phyloP scores from a whole-genome alignment of 148 eudicot genomes.

The Nepenthes mirabilis region DNA sequence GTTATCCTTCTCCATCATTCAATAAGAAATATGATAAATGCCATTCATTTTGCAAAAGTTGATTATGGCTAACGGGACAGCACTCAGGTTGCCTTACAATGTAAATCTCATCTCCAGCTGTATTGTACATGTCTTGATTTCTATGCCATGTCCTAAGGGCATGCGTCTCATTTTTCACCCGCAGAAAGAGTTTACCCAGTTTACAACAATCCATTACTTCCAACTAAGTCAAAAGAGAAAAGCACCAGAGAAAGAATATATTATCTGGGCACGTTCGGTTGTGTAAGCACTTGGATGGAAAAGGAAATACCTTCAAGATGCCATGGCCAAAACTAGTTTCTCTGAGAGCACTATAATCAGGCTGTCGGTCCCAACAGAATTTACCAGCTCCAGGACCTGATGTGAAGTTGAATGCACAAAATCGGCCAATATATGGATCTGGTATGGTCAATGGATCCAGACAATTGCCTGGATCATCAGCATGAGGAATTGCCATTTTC shows the following conservation, averaged over 20 bases:
- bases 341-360: slow-evolving; percentile 81
- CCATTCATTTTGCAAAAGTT: not conserved
- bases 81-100: slow-evolving; percentile 76
- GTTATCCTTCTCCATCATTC: too few species aligned
- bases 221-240: too few species aligned
- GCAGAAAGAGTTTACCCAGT: slow-evolving; percentile 4
- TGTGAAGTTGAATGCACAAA: slow-evolving; percentile 82
- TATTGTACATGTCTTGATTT: slow-evolving; percentile 63
- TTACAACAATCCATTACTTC: too few species aligned
- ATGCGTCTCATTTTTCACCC: slow-evolving; percentile 84
- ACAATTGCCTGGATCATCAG: slow-evolving; percentile 79
- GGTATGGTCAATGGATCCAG: slow-evolving; percentile 74
- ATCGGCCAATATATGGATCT: slow-evolving; percentile 70
- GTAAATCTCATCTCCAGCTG: slow-evolving; percentile 75
- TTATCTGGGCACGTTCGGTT: too few species aligned
- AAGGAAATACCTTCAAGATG: slow-evolving; percentile 57
- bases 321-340: slow-evolving; percentile 98
- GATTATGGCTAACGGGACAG: slow-evolving; percentile 24
- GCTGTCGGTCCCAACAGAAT: slow-evolving; percentile 93
- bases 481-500: slow-evolving; percentile 82
- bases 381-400: slow-evolving; percentile 87
- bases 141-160: slow-evolving; percentile 95
- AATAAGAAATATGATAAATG: too few species aligned
- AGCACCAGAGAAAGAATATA: too few species aligned
- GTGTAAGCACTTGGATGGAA: not conserved